A percentile compares a stretch with the other conserved stretches of the same genome.
These are phyloP conservation scores for Salix udensis DNA, from an alignment of 345 rosid genomes.

Conservation along the genomic window DNA sequence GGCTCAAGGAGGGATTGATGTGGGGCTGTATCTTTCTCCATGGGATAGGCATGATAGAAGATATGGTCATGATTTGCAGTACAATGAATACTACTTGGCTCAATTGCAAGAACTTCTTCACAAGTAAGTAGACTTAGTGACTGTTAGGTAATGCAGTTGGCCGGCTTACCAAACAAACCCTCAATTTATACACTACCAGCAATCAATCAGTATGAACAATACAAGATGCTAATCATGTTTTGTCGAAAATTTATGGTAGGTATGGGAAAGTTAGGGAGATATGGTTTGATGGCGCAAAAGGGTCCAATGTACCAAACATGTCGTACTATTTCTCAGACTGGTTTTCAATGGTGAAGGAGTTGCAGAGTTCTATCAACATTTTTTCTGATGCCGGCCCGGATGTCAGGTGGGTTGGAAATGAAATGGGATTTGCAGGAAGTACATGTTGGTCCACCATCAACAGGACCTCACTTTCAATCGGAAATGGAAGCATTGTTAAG, in stretches of 20 bases:
- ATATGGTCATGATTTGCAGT: slow-evolving; percentile 54
- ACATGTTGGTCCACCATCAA: slow-evolving; percentile 76
- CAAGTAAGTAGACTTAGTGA: slow-evolving; percentile 26
- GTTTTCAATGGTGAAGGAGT: slow-evolving; percentile 71
- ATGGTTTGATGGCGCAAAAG: slow-evolving; percentile 81
- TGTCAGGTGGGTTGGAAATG: slow-evolving; percentile 71
- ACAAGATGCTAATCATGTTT: not conserved
- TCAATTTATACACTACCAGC: too few species aligned
- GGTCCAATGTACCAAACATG: slow-evolving; percentile 54
- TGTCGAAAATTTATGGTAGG: slow-evolving; percentile 17
- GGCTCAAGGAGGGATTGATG: slow-evolving; percentile 41
- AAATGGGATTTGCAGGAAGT: slow-evolving; percentile 51
- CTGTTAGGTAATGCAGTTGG: not conserved
- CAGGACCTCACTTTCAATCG: slow-evolving; percentile 53
- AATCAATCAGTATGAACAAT: not conserved
- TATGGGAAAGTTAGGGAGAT: slow-evolving; percentile 60
- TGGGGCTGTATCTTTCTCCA: slow-evolving; percentile 63
- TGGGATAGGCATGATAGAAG: slow-evolving; percentile 72
- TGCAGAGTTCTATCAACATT: slow-evolving; percentile 65
- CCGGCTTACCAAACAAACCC: too few species aligned
- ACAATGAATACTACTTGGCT: slow-evolving; percentile 67
- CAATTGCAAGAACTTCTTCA: slow-evolving; percentile 62
- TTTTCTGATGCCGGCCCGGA: slow-evolving; percentile 77
- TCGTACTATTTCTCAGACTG: slow-evolving; percentile 60
- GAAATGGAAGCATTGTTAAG: slow-evolving; percentile 47